A percentile compares a stretch with the other conserved stretches of the same genome.
These are phyloP conservation scores for Takashimella koratensis DNA, from an alignment of 1,284 basidiomycete species.

Conservation along the genomic window DNA sequence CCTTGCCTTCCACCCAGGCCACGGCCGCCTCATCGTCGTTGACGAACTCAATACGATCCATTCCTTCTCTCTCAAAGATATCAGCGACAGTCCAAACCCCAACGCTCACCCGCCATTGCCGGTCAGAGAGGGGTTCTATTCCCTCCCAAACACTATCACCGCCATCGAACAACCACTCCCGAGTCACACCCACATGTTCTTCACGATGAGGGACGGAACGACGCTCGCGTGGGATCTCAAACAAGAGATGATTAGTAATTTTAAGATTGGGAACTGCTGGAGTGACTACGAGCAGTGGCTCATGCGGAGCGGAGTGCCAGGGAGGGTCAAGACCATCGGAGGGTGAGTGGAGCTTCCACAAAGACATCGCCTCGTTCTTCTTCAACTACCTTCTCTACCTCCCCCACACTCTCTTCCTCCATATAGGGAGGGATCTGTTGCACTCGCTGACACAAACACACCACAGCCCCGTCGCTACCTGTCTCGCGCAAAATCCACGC, in stretches of 20 bases:
- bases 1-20: slow-evolving; percentile 46
- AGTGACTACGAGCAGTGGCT: slow-evolving; percentile 66
- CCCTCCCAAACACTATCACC: slow-evolving; percentile 30
- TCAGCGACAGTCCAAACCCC: slow-evolving; percentile 33
- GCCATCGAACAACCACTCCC: slow-evolving; percentile 40
- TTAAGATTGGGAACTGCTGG: slow-evolving; percentile 71
- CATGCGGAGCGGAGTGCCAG: slow-evolving; percentile 57
- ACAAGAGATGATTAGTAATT: slow-evolving; percentile 61
- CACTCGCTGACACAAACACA: not conserved
- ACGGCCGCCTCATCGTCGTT: slow-evolving; percentile 40
- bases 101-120: slow-evolving; percentile 35
- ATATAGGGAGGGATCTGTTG: not conserved
- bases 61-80: slow-evolving; percentile 32
- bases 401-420: not conserved
- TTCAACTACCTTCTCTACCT: too few species aligned
- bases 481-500: slow-evolving; percentile 69
- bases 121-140: slow-evolving; percentile 27
- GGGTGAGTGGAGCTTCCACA: slow-evolving; percentile 41
- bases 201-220: slow-evolving; percentile 46
- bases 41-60: slow-evolving; percentile 42
- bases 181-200: slow-evolving; percentile 42
- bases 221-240: slow-evolving; percentile 64
- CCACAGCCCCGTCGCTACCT: slow-evolving; percentile 56
- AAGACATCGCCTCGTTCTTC: not conserved
- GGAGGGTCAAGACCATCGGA: slow-evolving; percentile 49